phyloP scores from a whole-genome alignment of 371 early-diverging fungal genomes.

The Mortierella sp. region DNA sequence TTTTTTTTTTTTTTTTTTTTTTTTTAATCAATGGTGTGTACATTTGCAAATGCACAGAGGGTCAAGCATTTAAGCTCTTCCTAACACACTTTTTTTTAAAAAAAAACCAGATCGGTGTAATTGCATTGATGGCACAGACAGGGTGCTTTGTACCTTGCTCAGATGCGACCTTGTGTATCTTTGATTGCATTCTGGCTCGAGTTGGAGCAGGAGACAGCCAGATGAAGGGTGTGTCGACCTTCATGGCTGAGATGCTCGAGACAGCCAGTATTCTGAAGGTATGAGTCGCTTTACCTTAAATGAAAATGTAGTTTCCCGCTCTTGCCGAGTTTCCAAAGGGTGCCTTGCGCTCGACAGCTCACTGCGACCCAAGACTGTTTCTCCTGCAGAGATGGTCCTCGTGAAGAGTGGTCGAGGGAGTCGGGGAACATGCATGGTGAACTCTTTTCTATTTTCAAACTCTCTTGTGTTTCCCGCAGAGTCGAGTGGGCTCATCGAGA shows the following conservation, averaged over 20 bases:
- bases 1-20: constrained; percentile 14
- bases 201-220: constrained; percentile 98
- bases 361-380: background rate
- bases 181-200: constrained; percentile 94
- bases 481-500: background rate
- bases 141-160: constrained; percentile 98
- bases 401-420: background rate
- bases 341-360: no score
- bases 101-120: constrained; percentile 78
- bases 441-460: background rate
- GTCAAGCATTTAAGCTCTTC: background rate
- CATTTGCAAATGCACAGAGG: constrained; percentile 6
- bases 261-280: constrained; percentile 93
- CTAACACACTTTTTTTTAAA: constrained; percentile 4
- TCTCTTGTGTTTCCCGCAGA: no score
- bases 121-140: constrained; percentile 96
- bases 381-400: background rate
- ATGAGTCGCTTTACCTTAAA: constrained; percentile 15
- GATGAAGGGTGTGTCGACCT: constrained; percentile 95
- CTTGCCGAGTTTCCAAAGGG: background rate
- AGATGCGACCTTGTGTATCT: constrained; percentile 81
- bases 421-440: background rate
- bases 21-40: constrained; percentile 14
- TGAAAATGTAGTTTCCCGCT: background rate
- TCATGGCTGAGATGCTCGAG: constrained; percentile 99